These are phyloP conservation scores for Didymella segeticola DNA, from an alignment of 2,329 filamentous ascomycete species.

Conservation along the genomic window DNA sequence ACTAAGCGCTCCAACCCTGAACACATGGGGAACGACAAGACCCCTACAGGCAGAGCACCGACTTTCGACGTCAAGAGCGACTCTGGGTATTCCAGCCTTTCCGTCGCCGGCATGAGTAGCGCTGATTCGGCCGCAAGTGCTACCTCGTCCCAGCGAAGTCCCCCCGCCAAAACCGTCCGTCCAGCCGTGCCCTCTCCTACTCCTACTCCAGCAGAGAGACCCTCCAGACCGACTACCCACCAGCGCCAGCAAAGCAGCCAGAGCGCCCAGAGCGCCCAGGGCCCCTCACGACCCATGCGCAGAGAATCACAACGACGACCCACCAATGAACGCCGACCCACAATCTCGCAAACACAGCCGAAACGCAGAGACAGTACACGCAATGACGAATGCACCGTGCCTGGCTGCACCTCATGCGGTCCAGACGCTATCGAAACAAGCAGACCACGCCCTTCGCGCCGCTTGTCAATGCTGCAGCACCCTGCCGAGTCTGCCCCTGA, in stretches of 20 bases:
- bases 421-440: conserved; percentile 24
- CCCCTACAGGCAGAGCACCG: conserved; percentile 29
- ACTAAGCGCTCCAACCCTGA: conserved; percentile 55
- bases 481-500: conserved; percentile 39
- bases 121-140: conserved; percentile 59
- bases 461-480: conserved; percentile 7
- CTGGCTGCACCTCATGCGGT: conserved; percentile 40
- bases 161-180: conserved; percentile 23
- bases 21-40: conserved; percentile 43
- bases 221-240: conserved; percentile 22
- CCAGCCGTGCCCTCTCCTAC: conserved; percentile 18
- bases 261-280: conserved; percentile 29
- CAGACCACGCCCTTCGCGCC: conserved; percentile 27
- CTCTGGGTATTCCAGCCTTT: conserved; percentile 68
- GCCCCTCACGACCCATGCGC: conserved; percentile 26
- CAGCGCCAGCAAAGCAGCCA: conserved; percentile 28
- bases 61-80: conserved; percentile 62
- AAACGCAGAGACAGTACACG: too few relatives aligned
- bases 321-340: conserved; percentile 21
- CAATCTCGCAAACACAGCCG: conserved; percentile 20
- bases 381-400: conserved; percentile 45
- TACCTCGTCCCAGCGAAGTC: conserved; percentile 38
- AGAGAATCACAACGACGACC: conserved; percentile 33
- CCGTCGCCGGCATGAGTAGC: conserved; percentile 59
- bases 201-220: conserved; percentile 13